Evolutionary conservation across 129 eudicot genomes (phyloP).

Genomic region (Flaveria linearis): DNA sequence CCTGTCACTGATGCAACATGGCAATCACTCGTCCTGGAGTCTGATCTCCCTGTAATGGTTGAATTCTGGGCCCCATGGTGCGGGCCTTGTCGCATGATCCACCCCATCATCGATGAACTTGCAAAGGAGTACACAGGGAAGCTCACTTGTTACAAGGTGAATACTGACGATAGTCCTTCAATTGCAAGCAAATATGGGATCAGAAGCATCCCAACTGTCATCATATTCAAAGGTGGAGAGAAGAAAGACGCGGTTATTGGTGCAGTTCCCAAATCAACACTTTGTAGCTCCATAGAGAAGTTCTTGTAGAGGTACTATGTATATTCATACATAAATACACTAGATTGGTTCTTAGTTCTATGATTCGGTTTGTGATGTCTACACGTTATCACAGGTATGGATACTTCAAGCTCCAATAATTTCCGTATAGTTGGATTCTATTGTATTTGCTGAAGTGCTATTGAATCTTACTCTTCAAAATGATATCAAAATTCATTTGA

Average conservation of each 20-base stretch:
- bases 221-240: slow-evolving; percentile 86
- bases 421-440: slow-evolving; percentile 50
- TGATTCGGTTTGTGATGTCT: slow-evolving; percentile 4
- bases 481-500: not conserved
- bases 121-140: slow-evolving; percentile 73
- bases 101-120: slow-evolving; percentile 76
- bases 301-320: slow-evolving; percentile 50
- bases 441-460: slow-evolving; percentile 18
- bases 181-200: slow-evolving; percentile 80
- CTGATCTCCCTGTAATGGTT: slow-evolving; percentile 62
- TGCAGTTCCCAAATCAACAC: slow-evolving; percentile 83
- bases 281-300: slow-evolving; percentile 67
- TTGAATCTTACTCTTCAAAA: slow-evolving; percentile 11
- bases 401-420: slow-evolving; percentile 30
- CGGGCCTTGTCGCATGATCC: slow-evolving; percentile 96
- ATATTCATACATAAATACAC: slow-evolving; percentile 32
- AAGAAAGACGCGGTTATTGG: slow-evolving; percentile 95
- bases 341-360: slow-evolving; percentile 33
- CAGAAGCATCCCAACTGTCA: slow-evolving; percentile 94
- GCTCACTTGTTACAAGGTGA: slow-evolving; percentile 79
- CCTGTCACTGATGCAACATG: slow-evolving; percentile 56
- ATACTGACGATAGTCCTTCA: slow-evolving; percentile 79
- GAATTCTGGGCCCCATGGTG: slow-evolving; percentile 99
- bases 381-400: slow-evolving; percentile 25
- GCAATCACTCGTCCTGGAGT: slow-evolving; percentile 65